Percentiles rank a stretch among this genome's conserved stretches.
Conservation (phyloP, 2,329 filamentous ascomycete species). For the Eurotiales sp. region DNA sequence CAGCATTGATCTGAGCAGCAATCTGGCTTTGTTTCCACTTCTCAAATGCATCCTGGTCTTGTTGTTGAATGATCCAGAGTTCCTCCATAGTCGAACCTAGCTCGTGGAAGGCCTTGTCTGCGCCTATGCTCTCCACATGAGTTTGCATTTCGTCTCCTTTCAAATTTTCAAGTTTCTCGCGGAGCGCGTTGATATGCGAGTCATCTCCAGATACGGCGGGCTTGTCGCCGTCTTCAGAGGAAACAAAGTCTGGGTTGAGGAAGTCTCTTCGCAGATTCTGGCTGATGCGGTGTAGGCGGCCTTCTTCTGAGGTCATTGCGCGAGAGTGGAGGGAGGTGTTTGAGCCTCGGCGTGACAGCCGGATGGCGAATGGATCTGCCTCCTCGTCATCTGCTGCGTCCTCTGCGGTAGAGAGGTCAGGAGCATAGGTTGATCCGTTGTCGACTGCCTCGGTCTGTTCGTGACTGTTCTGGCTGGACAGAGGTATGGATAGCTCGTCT, state of each 20-base stretch:
- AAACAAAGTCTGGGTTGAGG: slow-evolving; percentile 47
- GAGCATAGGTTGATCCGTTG: slow-evolving; percentile 23
- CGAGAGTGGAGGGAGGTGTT: slow-evolving; percentile 66
- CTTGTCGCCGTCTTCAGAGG: slow-evolving; percentile 31
- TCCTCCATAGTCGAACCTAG: slow-evolving; percentile 45
- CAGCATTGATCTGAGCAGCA: slow-evolving; percentile 44
- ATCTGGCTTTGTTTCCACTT: slow-evolving; percentile 44
- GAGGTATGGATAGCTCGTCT: slow-evolving; percentile 29
- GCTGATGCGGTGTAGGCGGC: slow-evolving; percentile 64
- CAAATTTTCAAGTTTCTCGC: slow-evolving; percentile 41
- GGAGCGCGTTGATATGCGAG: slow-evolving; percentile 44
- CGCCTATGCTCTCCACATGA: slow-evolving; percentile 35
- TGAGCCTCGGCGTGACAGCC: slow-evolving; percentile 58
- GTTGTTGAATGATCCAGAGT: slow-evolving; percentile 37
- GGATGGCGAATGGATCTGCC: slow-evolving; percentile 39
- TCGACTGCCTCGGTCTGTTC: slow-evolving; percentile 30
- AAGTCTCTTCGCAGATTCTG: slow-evolving; percentile 64
- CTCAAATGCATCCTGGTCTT: slow-evolving; percentile 44
- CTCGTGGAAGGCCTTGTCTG: slow-evolving; percentile 40
- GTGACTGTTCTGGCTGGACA: slow-evolving; percentile 30
- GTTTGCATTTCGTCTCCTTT: slow-evolving; percentile 40
- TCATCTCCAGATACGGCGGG: slow-evolving; percentile 35
- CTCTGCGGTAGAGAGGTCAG: slow-evolving; percentile 30
- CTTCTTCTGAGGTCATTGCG: slow-evolving; percentile 65
- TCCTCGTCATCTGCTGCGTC: slow-evolving; percentile 41